These are phyloP conservation scores for Cordyceps militaris DNA, from an alignment of 2,329 filamentous ascomycete genomes.

Conservation along the genomic window DNA sequence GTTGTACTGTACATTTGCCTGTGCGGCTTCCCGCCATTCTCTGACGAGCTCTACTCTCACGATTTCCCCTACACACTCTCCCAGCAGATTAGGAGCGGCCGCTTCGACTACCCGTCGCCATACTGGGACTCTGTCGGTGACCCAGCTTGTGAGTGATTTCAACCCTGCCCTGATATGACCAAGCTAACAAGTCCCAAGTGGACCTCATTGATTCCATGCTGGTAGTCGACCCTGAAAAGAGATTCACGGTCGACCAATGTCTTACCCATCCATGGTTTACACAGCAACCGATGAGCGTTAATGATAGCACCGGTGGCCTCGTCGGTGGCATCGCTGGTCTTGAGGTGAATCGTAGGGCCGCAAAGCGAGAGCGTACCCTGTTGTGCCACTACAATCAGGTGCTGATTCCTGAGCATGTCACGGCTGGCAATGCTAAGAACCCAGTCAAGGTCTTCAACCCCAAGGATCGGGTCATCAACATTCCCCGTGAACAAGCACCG, in stretches of 20 bases:
- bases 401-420: constrained; percentile 43
- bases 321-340: constrained; percentile 78
- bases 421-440: constrained; percentile 48
- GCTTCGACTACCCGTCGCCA: constrained; percentile 90
- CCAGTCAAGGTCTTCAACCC: constrained; percentile 76
- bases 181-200: constrained; percentile 35
- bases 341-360: constrained; percentile 76
- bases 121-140: constrained; percentile 67
- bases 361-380: constrained; percentile 75
- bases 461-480: constrained; percentile 31
- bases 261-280: constrained; percentile 87
- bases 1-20: constrained; percentile 96
- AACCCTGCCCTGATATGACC: not conserved
- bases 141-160: constrained; percentile 52
- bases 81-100: constrained; percentile 81
- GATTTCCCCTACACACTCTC: constrained; percentile 82
- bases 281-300: constrained; percentile 50
- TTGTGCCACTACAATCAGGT: constrained; percentile 77
- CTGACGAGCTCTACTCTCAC: constrained; percentile 75
- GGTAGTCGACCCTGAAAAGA: constrained; percentile 73
- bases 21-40: constrained; percentile 95
- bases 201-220: constrained; percentile 95
- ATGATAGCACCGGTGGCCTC: constrained; percentile 86
- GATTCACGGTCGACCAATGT: constrained; percentile 86
- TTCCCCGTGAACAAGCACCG: constrained; percentile 56